Evolutionary conservation across 2,329 filamentous ascomycete species (phyloP).

Genomic region (Incumbomyces delicatus): DNA sequence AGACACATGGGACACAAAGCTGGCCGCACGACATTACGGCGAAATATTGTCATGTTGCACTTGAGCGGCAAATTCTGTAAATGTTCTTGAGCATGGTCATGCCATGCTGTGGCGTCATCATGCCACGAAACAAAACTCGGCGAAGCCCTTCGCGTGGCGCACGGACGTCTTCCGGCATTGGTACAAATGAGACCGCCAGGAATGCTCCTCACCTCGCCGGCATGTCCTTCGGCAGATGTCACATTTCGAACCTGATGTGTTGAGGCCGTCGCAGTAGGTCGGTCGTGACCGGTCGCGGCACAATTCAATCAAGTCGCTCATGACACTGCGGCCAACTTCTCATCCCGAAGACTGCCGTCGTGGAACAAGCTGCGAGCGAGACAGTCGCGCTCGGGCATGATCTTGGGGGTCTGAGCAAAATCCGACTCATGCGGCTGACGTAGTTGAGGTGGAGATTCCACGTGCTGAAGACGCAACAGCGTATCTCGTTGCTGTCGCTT

Average conservation of each 20-base stretch:
- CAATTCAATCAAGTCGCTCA: constrained; percentile 7
- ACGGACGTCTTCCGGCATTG: constrained; percentile 1
- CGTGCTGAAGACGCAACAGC: not conserved
- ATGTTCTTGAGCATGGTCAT: not conserved
- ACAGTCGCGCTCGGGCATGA: constrained; percentile 8
- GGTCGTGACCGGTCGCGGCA: not conserved
- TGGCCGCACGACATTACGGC: constrained; percentile 3
- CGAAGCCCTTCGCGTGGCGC: not conserved
- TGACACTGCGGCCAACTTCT: constrained; percentile 2
- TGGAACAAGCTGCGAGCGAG: not conserved
- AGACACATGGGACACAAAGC: constrained; percentile 4
- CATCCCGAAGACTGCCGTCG: constrained; percentile 8
- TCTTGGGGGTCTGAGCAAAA: constrained; percentile 6
- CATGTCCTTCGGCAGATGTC: not conserved
- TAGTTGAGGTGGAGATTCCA: not conserved
- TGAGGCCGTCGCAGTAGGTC: constrained; percentile 6
- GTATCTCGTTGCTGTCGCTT: constrained; percentile 5
- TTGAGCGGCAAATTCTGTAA: not conserved
- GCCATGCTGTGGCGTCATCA: not conserved
- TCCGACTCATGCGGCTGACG: constrained; percentile 6
- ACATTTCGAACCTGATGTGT: constrained; percentile 1
- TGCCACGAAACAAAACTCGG: constrained; percentile 7
- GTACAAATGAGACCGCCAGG: not conserved
- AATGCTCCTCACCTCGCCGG: not conserved
- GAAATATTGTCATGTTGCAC: constrained; percentile 4